Conservation (phyloP, 139 green algal genomes). For the Asterochloris sp. region DNA sequence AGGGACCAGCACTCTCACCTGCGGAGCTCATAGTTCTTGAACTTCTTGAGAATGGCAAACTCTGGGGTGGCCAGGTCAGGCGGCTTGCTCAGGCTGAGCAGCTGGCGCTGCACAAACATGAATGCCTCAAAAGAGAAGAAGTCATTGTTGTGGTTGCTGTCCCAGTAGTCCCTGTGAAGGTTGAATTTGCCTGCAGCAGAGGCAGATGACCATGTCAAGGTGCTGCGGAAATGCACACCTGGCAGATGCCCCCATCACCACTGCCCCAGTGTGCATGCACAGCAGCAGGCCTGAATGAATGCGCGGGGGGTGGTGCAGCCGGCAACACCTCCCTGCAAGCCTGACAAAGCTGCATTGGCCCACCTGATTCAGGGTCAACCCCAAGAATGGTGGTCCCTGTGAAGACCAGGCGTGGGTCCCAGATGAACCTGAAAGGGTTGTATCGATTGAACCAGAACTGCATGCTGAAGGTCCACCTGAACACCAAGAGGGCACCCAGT, state of each 20-base stretch:
- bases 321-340: no score
- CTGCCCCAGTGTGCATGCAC: neutral
- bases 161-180: conserved; percentile 30
- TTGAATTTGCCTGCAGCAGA: conserved; percentile 26
- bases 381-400: conserved; percentile 21
- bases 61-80: conserved; percentile 23
- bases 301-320: no score
- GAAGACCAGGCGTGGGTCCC: conserved; percentile 26
- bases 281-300: neutral
- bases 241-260: neutral
- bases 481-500: neutral
- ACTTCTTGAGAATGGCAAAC: conserved; percentile 28
- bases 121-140: conserved; percentile 27
- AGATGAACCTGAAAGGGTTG: conserved; percentile 19
- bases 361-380: conserved; percentile 23
- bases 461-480: conserved; percentile 31
- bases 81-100: conserved; percentile 21
- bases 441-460: conserved; percentile 32
- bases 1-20: neutral
- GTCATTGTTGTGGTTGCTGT: conserved; percentile 22
- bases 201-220: neutral
- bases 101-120: conserved; percentile 22
- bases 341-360: neutral
- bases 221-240: neutral
- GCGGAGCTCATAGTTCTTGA: conserved; percentile 30